phyloP scores from a whole-genome alignment of 345 rosid species.

The Populus davidiana region DNA sequence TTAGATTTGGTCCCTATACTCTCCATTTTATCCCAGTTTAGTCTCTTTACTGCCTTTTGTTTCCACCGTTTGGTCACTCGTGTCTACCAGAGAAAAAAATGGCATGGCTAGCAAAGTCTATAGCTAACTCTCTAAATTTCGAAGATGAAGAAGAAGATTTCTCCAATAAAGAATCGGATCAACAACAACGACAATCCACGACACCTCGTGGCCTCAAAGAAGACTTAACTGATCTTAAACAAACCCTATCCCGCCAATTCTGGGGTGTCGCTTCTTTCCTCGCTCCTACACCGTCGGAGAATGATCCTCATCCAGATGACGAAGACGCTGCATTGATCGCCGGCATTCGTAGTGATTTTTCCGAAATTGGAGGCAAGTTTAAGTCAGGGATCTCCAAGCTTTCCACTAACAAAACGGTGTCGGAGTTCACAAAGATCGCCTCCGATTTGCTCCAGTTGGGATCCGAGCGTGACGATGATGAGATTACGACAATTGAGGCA shows the following conservation, averaged over 20 bases:
- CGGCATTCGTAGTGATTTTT: constrained; percentile 63
- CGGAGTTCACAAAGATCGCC: constrained; percentile 64
- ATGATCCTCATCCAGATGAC: constrained; percentile 21
- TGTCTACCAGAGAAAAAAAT: constrained; percentile 16
- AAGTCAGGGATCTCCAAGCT: constrained; percentile 61
- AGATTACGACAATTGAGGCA: constrained; percentile 34
- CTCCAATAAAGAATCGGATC: constrained; percentile 11
- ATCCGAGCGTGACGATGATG: constrained; percentile 42
- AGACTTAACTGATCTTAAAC: constrained; percentile 74
- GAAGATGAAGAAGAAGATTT: constrained; percentile 16
- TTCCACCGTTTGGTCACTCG: no score
- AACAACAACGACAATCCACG: constrained; percentile 13
- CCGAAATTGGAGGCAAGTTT: constrained; percentile 63
- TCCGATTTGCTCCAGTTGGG: constrained; percentile 55
- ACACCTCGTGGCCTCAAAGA: constrained; percentile 72
- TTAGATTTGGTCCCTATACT: no score
- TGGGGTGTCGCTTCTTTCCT: constrained; percentile 95
- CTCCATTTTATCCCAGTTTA: no score
- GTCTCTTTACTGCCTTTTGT: no score
- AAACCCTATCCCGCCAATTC: constrained; percentile 70
- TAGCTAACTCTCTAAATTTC: constrained; percentile 56
- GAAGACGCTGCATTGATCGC: constrained; percentile 31
- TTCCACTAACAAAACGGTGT: constrained; percentile 56
- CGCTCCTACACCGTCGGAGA: constrained; percentile 59
- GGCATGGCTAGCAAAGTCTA: constrained; percentile 72